phyloP scores from a whole-genome alignment of 2,329 filamentous ascomycete genomes.

The Hypoxylon sp. region DNA sequence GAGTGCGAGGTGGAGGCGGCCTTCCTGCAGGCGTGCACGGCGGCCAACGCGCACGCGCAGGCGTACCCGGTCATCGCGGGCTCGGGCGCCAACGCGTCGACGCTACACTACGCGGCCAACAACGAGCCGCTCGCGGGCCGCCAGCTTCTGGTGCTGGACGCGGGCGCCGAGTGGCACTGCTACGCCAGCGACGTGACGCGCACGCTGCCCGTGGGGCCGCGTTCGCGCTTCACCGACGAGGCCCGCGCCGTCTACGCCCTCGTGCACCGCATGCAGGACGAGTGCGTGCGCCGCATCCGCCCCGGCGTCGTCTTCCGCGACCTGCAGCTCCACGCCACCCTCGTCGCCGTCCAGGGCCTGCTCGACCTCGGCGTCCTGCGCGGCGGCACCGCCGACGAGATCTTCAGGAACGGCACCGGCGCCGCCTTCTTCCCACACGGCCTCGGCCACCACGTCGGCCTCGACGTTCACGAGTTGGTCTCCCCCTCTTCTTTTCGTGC shows the following conservation, averaged over 20 bases:
- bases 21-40: conserved; percentile 76
- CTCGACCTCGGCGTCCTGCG: conserved; percentile 75
- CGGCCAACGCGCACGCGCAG: conserved; percentile 76
- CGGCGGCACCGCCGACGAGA: conserved; percentile 64
- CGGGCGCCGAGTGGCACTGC: conserved; percentile 82
- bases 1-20: conserved; percentile 85
- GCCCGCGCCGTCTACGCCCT: conserved; percentile 77
- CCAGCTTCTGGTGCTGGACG: conserved; percentile 83
- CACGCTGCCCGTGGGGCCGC: conserved; percentile 74
- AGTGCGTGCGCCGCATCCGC: conserved; percentile 72
- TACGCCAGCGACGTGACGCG: conserved; percentile 93
- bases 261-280: conserved; percentile 81
- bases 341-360: conserved; percentile 75
- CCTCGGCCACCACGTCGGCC: conserved; percentile 69
- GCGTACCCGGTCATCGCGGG: conserved; percentile 92
- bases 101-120: conserved; percentile 87
- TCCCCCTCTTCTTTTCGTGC: neutral
- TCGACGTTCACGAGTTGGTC: conserved; percentile 67
- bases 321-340: conserved; percentile 76
- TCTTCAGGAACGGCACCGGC: conserved; percentile 61
- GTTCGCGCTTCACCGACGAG: conserved; percentile 66
- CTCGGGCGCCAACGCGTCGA: conserved; percentile 81
- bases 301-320: conserved; percentile 75
- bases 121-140: conserved; percentile 73
- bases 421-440: conserved; percentile 73